Percentiles rank a stretch among this genome's conserved stretches.
These are phyloP conservation scores for Physaria fendleri DNA, from an alignment of 345 rosid genomes.

Conservation along the genomic window DNA sequence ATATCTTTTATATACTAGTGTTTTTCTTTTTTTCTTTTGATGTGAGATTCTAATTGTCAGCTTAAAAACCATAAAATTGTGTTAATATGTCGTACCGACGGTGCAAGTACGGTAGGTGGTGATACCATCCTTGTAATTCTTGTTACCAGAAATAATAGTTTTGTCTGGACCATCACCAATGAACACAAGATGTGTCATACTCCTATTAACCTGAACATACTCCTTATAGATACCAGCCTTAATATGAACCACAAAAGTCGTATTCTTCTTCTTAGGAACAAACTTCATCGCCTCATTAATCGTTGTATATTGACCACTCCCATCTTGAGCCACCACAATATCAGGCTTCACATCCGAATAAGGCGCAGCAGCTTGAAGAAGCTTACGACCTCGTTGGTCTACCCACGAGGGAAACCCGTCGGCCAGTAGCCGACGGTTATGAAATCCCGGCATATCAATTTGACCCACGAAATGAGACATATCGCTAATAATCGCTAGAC, in stretches of 20 bases:
- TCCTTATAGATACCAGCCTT: constrained; percentile 70
- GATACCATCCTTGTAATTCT: too few species aligned
- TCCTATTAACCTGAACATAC: constrained; percentile 31
- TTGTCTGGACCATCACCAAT: constrained; percentile 68
- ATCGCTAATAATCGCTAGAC: constrained; percentile 57
- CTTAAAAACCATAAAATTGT: too few species aligned
- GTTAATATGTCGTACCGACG: too few species aligned
- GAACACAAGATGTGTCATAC: constrained; percentile 38
- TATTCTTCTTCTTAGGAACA: too few species aligned
- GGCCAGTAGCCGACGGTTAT: constrained; percentile 30
- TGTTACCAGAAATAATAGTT: constrained; percentile 63
- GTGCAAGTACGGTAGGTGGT: too few species aligned
- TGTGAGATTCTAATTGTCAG: too few species aligned
- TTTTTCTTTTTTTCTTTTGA: too few species aligned
- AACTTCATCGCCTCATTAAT: too few species aligned
- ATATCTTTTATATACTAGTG: too few species aligned
- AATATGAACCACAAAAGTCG: too few species aligned
- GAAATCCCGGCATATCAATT: background rate
- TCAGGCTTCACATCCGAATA: constrained; percentile 38
- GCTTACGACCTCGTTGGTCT: constrained; percentile 27
- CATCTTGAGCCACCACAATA: constrained; percentile 59
- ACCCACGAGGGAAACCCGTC: constrained; percentile 37
- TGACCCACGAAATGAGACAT: constrained; percentile 34
- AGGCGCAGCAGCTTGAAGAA: background rate
- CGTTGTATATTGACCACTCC: constrained; percentile 60